Conservation (phyloP, 1,284 basidiomycete genomes). For the Papiliotrema terrestris region DNA sequence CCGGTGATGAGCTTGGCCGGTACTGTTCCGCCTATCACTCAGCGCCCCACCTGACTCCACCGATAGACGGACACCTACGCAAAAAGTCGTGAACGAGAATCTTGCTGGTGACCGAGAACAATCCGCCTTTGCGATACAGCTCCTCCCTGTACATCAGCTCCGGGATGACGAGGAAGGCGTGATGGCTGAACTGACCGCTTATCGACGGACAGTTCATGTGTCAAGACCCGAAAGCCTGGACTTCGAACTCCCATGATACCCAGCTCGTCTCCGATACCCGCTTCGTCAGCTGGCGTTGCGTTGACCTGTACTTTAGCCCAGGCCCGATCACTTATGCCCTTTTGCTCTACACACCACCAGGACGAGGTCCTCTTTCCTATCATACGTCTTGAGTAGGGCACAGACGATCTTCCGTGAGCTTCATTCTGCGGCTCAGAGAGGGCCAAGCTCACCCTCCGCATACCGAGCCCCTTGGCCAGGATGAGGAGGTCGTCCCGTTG, state of each 20-base stretch:
- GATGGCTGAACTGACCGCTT: conserved; percentile 61
- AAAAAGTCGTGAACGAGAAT: conserved; percentile 96
- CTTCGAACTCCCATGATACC: conserved; percentile 85
- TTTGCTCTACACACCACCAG: conserved; percentile 59
- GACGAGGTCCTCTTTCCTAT: conserved; percentile 78
- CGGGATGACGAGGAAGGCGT: not conserved
- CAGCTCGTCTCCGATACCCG: conserved; percentile 86
- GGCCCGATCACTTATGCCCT: not conserved
- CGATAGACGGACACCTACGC: conserved; percentile 46
- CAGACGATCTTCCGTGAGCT: conserved; percentile 59
- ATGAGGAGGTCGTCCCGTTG: conserved; percentile 76
- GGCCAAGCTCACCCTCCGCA: conserved; percentile 54
- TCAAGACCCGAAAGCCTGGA: conserved; percentile 78
- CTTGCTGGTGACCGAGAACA: conserved; percentile 87
- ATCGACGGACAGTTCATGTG: conserved; percentile 76
- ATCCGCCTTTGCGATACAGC: conserved; percentile 79
- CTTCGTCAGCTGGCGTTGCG: conserved; percentile 80
- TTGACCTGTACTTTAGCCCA: conserved; percentile 53
- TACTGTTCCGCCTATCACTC: conserved; percentile 58
- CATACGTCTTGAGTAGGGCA: conserved; percentile 86
- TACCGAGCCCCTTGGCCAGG: conserved; percentile 79
- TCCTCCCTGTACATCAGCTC: conserved; percentile 59
- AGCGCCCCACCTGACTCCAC: not conserved
- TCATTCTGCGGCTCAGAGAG: not conserved
- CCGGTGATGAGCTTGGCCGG: conserved; percentile 84